phyloP scores from a whole-genome alignment of 1,284 basidiomycete species.

The Marasmius sp. region DNA sequence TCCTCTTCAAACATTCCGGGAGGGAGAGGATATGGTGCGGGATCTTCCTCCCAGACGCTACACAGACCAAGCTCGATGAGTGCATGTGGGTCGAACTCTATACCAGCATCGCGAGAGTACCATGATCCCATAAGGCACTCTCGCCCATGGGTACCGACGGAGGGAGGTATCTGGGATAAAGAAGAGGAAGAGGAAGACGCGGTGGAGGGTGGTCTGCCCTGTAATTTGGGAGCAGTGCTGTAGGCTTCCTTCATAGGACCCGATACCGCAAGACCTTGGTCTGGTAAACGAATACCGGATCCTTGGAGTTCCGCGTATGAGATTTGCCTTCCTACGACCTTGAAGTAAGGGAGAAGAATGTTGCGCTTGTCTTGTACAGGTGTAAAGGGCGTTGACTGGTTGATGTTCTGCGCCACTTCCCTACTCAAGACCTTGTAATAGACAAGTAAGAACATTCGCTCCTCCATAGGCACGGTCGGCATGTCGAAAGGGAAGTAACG shows the following conservation, averaged over 20 bases:
- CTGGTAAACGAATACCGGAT: constrained; percentile 10
- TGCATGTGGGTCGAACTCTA: constrained; percentile 13
- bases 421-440: constrained; percentile 9
- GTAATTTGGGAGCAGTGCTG: not conserved
- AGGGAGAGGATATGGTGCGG: not conserved
- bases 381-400: not conserved
- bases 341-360: constrained; percentile 10
- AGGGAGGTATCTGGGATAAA: not conserved
- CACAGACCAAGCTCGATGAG: constrained; percentile 11
- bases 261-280: constrained; percentile 10
- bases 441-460: constrained; percentile 8
- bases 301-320: constrained; percentile 8
- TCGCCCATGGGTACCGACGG: not conserved
- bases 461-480: constrained; percentile 2
- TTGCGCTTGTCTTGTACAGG: not conserved
- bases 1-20: constrained; percentile 3
- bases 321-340: constrained; percentile 6
- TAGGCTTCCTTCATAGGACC: constrained; percentile 11
- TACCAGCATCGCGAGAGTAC: constrained; percentile 10
- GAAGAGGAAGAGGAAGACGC: not conserved
- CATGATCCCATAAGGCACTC: constrained; percentile 7
- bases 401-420: not conserved
- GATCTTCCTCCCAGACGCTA: constrained; percentile 3
- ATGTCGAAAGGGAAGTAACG: constrained; percentile 2
- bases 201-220: not conserved